Conservation (phyloP, 2,329 filamentous ascomycete species). For the Xylaria sp. region DNA sequence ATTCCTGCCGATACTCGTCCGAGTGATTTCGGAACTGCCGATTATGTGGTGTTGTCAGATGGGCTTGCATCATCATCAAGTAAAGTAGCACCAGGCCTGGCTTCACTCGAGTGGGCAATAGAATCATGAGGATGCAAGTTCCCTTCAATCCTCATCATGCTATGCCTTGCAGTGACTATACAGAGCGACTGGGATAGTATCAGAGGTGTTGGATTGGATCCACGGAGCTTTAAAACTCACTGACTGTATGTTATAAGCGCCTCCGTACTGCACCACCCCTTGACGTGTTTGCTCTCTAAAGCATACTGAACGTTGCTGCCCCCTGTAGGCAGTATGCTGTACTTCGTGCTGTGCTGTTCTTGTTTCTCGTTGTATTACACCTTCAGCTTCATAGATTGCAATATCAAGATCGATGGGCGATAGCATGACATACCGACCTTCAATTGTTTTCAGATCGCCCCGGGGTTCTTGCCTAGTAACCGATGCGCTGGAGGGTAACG, state of each 20-base stretch:
- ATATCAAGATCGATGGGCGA: not conserved
- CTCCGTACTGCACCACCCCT: not conserved
- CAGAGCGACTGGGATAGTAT: not conserved
- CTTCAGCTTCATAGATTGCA: not conserved
- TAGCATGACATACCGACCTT: not conserved
- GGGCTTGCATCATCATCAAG: conserved; percentile 14
- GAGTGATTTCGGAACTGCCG: conserved; percentile 1
- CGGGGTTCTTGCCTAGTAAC: not conserved
- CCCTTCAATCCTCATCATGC: not conserved
- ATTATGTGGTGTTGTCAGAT: conserved; percentile 12
- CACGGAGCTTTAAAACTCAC: not conserved
- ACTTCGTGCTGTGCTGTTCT: conserved; percentile 10
- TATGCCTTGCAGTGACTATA: not conserved
- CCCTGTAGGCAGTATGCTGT: not conserved
- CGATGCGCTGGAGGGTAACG: not conserved
- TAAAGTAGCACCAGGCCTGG: conserved; percentile 13
- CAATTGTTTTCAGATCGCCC: not conserved
- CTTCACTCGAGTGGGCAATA: not conserved
- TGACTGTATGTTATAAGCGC: not conserved
- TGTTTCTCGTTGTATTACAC: not conserved
- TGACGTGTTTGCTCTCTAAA: not conserved
- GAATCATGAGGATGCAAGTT: not conserved
- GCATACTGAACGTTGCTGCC: not conserved
- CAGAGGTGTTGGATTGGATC: conserved; percentile 1
- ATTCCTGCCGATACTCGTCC: conserved; percentile 3